Conservation (phyloP, 2,329 filamentous ascomycete genomes). For the Fusarium sp. region DNA sequence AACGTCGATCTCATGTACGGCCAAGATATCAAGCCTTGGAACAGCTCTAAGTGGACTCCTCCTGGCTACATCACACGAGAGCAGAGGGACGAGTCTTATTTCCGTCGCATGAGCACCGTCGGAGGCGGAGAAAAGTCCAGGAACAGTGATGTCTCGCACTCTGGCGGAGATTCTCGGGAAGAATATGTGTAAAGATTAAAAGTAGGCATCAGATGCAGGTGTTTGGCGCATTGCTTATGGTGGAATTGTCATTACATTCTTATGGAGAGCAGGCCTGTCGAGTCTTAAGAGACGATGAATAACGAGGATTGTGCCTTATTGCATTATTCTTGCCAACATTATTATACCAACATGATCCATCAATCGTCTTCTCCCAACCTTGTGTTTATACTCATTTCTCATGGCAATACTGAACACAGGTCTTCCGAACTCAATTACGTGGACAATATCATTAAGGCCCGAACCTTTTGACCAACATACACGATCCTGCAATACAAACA, state of each 20-base stretch:
- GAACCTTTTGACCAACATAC: neutral
- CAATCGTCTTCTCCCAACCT: neutral
- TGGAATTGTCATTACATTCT: slow-evolving; percentile 24
- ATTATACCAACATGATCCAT: neutral
- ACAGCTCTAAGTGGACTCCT: slow-evolving; percentile 65
- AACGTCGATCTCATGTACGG: slow-evolving; percentile 80
- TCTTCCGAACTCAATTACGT: neutral
- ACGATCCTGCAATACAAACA: neutral
- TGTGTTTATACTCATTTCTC: neutral
- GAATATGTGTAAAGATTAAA: slow-evolving; percentile 31
- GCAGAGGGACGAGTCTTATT: slow-evolving; percentile 48
- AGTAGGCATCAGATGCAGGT: slow-evolving; percentile 15
- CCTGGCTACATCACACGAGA: slow-evolving; percentile 57
- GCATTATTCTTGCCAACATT: neutral
- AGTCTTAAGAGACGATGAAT: neutral
- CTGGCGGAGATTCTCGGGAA: slow-evolving; percentile 30
- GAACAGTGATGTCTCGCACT: slow-evolving; percentile 38
- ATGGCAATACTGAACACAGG: neutral
- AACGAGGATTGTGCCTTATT: neutral
- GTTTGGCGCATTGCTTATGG: slow-evolving; percentile 21
- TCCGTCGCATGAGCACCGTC: slow-evolving; percentile 33
- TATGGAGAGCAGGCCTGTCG: neutral
- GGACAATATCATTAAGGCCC: neutral
- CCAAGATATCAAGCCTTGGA: slow-evolving; percentile 70
- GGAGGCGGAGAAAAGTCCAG: slow-evolving; percentile 31